Evolutionary conservation across 352 stramenopile genomes (phyloP).

Genomic region (Phytophthora citrophthora): DNA sequence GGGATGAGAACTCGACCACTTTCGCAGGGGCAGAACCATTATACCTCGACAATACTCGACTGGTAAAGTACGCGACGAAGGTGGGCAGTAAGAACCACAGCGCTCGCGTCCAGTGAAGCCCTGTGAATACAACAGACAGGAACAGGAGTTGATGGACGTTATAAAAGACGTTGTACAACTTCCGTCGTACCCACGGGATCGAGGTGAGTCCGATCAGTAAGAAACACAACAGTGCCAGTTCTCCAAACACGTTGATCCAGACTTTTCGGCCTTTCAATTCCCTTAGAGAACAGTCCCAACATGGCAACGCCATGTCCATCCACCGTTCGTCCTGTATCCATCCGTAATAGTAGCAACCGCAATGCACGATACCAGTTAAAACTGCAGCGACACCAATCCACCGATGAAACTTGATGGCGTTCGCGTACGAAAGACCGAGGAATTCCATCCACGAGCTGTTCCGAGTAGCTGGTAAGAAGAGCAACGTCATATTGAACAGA

Average conservation of each 20-base stretch:
- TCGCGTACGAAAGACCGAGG: conserved; percentile 53
- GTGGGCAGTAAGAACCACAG: conserved; percentile 44
- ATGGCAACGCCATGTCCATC: conserved; percentile 39
- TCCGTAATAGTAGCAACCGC: conserved; percentile 34
- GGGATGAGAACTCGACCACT: conserved; percentile 33
- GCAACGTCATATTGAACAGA: conserved; percentile 47
- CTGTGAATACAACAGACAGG: conserved; percentile 39
- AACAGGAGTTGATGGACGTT: conserved; percentile 54
- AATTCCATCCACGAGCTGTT: conserved; percentile 61
- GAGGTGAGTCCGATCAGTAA: conserved; percentile 47
- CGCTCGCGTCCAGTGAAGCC: conserved; percentile 40
- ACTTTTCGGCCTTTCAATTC: conserved; percentile 25
- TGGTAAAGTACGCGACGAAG: conserved; percentile 44
- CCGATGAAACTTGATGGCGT: conserved; percentile 57
- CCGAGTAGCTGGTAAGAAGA: conserved; percentile 51
- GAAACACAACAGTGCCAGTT: conserved; percentile 47
- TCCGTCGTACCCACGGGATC: conserved; percentile 44
- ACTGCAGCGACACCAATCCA: conserved; percentile 50
- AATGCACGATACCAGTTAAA: conserved; percentile 40
- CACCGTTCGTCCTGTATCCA: conserved; percentile 34
- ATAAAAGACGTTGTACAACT: conserved; percentile 53
- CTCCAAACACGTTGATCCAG: conserved; percentile 60
- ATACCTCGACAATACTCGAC: conserved; percentile 35
- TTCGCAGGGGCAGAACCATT: conserved; percentile 27
- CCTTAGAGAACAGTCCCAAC: conserved; percentile 45